Evolutionary conservation across 2,329 filamentous ascomycete genomes (phyloP).

Genomic region (Ascochyta rabiei): DNA sequence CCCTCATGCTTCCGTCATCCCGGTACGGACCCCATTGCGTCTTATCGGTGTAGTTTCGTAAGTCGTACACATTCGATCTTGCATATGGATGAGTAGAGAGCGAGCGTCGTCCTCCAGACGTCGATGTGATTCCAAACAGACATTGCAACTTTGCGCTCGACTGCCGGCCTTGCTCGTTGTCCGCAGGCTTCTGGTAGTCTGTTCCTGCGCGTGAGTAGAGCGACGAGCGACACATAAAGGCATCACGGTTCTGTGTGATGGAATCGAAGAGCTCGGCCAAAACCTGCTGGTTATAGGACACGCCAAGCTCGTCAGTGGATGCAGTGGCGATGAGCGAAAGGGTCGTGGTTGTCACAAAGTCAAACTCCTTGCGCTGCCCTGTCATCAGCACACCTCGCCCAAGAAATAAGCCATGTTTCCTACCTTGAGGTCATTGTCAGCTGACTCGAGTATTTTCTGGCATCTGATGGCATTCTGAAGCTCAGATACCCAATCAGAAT

Average conservation of each 20-base stretch:
- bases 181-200: constrained; percentile 46
- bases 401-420: no score
- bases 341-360: constrained; percentile 49
- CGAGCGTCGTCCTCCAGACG: constrained; percentile 38
- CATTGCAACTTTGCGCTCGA: constrained; percentile 73
- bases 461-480: constrained; percentile 39
- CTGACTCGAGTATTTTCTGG: constrained; percentile 54
- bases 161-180: constrained; percentile 59
- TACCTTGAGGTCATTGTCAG: constrained; percentile 50
- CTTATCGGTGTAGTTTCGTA: constrained; percentile 67
- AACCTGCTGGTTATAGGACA: constrained; percentile 55
- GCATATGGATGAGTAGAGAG: constrained; percentile 64
- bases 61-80: constrained; percentile 73
- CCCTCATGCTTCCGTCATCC: constrained; percentile 64
- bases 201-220: constrained; percentile 61
- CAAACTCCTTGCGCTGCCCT: constrained; percentile 41
- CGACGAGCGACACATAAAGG: constrained; percentile 68
- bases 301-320: constrained; percentile 47
- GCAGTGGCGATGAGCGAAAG: constrained; percentile 42
- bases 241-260: constrained; percentile 59
- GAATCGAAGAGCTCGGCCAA: constrained; percentile 49
- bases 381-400: constrained; percentile 9
- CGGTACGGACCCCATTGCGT: constrained; percentile 75
- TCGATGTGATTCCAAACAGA: constrained; percentile 68
- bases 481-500: constrained; percentile 40